A percentile compares a stretch with the other conserved stretches of the same genome.
Conservation (phyloP, 2,329 filamentous ascomycete species). For the Stagonosporopsis chrysanthemi region DNA sequence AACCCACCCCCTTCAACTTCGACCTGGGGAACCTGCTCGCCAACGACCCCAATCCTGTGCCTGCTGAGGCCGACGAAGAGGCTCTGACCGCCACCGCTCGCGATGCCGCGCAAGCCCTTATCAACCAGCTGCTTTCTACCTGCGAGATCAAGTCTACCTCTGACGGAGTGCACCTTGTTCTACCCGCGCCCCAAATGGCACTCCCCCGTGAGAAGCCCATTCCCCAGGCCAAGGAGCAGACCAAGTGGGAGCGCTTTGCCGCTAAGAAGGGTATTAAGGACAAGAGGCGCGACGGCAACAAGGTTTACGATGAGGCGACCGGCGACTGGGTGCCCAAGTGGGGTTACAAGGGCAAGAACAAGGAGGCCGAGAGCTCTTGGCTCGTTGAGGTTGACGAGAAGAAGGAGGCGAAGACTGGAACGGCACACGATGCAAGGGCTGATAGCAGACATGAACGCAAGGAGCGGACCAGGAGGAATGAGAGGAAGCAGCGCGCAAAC, state of each 20-base stretch:
- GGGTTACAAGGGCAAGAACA: constrained; percentile 92
- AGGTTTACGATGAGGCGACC: constrained; percentile 82
- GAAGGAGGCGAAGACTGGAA: constrained; percentile 69
- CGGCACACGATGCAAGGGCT: constrained; percentile 65
- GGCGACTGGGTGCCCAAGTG: constrained; percentile 93
- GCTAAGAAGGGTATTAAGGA: constrained; percentile 95
- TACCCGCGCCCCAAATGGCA: constrained; percentile 73
- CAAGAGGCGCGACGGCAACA: constrained; percentile 82
- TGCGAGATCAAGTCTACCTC: constrained; percentile 77
- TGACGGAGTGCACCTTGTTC: constrained; percentile 76
- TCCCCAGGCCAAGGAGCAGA: constrained; percentile 79
- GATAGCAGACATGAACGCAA: constrained; percentile 68
- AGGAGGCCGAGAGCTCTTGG: constrained; percentile 83
- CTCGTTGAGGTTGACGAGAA: constrained; percentile 87
- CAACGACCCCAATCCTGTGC: constrained; percentile 84
- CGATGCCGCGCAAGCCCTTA: constrained; percentile 87
- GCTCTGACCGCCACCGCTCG: constrained; percentile 77
- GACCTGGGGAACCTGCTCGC: constrained; percentile 87
- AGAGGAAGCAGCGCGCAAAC: constrained; percentile 55
- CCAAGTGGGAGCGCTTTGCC: constrained; percentile 96
- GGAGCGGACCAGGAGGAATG: constrained; percentile 52
- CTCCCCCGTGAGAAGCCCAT: constrained; percentile 93
- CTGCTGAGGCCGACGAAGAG: constrained; percentile 66
- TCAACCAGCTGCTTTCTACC: constrained; percentile 93
- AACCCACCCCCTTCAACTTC: constrained; percentile 90